Base-by-base conservation (phyloP, 2,329 filamentous ascomycete species). In the Cyphellophora attinorum region DNA sequence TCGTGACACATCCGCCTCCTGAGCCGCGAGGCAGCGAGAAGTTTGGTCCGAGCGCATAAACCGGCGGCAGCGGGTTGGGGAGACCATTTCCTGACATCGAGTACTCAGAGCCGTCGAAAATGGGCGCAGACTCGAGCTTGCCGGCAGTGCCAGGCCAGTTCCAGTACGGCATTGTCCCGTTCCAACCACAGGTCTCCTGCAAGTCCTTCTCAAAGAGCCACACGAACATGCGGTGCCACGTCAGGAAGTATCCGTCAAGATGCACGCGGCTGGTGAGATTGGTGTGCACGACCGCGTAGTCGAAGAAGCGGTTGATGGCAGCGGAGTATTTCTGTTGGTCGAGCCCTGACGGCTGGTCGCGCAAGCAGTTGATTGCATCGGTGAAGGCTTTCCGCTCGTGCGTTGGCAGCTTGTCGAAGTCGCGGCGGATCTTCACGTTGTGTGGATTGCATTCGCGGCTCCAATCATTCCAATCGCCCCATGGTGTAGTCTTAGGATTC, bases 221-320 rank as follows among this genome's bases (percentile, higher is more conserved):
- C 28, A 59, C 50, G 42, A 58, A 64, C 39, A 61, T 60, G 27
- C 64, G 57, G 38, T 67, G 65, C 61, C 63, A 65, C 16, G 57
- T 53, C 25, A 66, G 49, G 46, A 66, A 63, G 41, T 51, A 51
- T 10, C 52, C 54, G 31, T 53, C 37, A 16, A 42, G 51, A 32
- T 63, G 60, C 23, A 62, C 56, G 17, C 34, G 44, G 17, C 49
- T 37, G 5, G 57, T 60, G 27, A 51, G 45, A 35, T 55, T 52
- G 28, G 59, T 56, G 32, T 64, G 61, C 11, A 50, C 49, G 12
- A 51, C 57, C 3, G 58, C 55, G 38, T 62, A 62, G 41, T 64
- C 61, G 41, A 63, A 59, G 44, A 49, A 53, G 34, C 57, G 48
- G 27, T 40, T 55, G 19, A 51, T 52, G 15, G 57, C 56, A 11